Conservation (phyloP, 805 yeast genomes). For the Metschnikowia dekortorum region DNA sequence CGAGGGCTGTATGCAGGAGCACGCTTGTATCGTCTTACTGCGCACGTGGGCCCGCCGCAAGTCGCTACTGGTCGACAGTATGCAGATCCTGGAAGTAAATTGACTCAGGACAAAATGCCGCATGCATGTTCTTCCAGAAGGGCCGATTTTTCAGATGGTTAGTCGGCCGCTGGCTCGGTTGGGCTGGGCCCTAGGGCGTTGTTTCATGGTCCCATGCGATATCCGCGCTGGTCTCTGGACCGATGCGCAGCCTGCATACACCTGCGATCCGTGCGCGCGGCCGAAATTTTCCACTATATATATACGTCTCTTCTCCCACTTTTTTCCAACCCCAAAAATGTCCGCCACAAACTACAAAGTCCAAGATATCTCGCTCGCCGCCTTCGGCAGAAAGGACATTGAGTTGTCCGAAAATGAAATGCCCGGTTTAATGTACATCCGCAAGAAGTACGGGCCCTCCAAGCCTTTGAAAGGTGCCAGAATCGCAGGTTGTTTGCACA, state of each 20-base stretch:
- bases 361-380: conserved; percentile 97
- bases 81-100: too few relatives aligned
- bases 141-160: too few relatives aligned
- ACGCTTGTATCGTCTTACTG: too few relatives aligned
- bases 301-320: neutral
- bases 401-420: conserved; percentile 98
- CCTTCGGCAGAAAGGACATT: conserved; percentile 99
- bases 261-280: neutral
- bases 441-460: conserved; percentile 82
- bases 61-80: too few relatives aligned
- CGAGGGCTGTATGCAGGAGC: too few relatives aligned
- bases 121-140: too few relatives aligned
- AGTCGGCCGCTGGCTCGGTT: too few relatives aligned
- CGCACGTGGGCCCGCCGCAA: too few relatives aligned
- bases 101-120: too few relatives aligned
- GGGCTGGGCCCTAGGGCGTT: too few relatives aligned
- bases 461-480: conserved; percentile 98
- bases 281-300: neutral
- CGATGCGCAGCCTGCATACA: neutral
- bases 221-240: neutral
- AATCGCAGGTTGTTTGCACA: conserved; percentile 98
- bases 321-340: conserved; percentile 15
- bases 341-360: conserved; percentile 74
- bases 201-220: too few relatives aligned
- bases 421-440: conserved; percentile 99